phyloP scores from a whole-genome alignment of 805 yeast genomes.

The Schizosaccharomyces osmophilus region DNA sequence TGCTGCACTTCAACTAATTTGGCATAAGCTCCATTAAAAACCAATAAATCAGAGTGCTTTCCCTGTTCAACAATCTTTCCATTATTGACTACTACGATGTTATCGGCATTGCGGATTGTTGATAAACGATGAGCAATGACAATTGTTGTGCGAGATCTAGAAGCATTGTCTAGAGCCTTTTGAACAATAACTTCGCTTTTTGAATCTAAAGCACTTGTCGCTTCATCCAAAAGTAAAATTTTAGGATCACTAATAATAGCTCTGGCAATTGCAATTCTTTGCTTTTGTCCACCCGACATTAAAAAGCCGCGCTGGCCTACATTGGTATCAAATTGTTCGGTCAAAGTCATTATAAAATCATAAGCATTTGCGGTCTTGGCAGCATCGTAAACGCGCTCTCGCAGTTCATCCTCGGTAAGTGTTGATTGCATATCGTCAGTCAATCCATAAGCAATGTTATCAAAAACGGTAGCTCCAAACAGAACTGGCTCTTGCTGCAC shows the following conservation, averaged over 20 bases:
- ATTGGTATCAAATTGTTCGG: constrained; percentile 24
- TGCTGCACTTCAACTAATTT: constrained; percentile 12
- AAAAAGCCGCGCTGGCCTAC: constrained; percentile 35
- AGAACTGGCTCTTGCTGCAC: constrained; percentile 36
- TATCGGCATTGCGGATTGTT: constrained; percentile 25
- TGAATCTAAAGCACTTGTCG: constrained; percentile 42
- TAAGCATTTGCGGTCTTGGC: constrained; percentile 28
- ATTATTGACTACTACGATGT: constrained; percentile 20
- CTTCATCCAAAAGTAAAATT: constrained; percentile 36
- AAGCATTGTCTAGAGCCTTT: constrained; percentile 20
- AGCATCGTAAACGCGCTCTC: constrained; percentile 19
- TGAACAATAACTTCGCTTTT: constrained; percentile 36
- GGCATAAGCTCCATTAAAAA: constrained; percentile 9
- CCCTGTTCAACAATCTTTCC: constrained; percentile 24
- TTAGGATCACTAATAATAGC: constrained; percentile 31
- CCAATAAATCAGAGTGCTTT: constrained; percentile 13
- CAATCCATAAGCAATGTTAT: constrained; percentile 60
- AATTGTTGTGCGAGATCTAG: constrained; percentile 20
- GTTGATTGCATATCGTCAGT: constrained; percentile 12
- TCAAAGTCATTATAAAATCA: constrained; percentile 25
- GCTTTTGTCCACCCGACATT: constrained; percentile 45
- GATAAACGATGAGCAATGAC: constrained; percentile 30
- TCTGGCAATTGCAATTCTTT: constrained; percentile 39
- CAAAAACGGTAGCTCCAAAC: constrained; percentile 59
- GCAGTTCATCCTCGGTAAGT: constrained; percentile 17